Evolutionary conservation across 2,329 filamentous ascomycete genomes (phyloP).

Genomic region (Diplocarpon rosae): DNA sequence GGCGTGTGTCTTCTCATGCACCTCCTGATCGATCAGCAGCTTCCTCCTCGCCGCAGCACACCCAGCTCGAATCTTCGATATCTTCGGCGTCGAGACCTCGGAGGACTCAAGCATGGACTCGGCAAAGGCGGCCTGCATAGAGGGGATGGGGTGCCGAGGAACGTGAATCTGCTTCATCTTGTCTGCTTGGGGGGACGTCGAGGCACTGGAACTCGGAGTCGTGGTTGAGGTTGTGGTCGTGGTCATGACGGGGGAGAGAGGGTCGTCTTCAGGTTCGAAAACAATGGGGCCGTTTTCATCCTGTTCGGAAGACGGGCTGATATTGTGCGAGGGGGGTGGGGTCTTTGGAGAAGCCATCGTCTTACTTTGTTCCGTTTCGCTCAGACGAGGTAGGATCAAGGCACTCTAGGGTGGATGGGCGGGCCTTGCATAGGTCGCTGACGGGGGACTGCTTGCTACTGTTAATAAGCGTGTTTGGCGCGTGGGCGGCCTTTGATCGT

Average conservation of each 20-base stretch:
- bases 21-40: slow-evolving; percentile 54
- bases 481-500: too few species aligned
- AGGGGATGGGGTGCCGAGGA: slow-evolving; percentile 59
- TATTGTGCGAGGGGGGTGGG: too few species aligned
- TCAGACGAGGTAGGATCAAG: too few species aligned
- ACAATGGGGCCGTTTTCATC: too few species aligned
- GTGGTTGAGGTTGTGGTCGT: background rate
- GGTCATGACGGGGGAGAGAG: background rate
- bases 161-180: slow-evolving; percentile 24
- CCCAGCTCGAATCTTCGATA: slow-evolving; percentile 42
- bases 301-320: too few species aligned
- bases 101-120: slow-evolving; percentile 69
- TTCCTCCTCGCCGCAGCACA: slow-evolving; percentile 53
- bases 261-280: too few species aligned
- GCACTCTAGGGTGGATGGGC: too few species aligned
- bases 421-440: too few species aligned
- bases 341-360: too few species aligned
- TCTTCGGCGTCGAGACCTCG: slow-evolving; percentile 33
- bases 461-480: too few species aligned
- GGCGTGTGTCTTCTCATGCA: slow-evolving; percentile 60
- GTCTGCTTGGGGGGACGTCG: slow-evolving; percentile 11
- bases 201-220: background rate
- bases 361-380: too few species aligned
- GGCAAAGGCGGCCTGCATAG: slow-evolving; percentile 72
- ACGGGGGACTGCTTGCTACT: too few species aligned